Conservation (phyloP, 129 eudicot genomes). For the Escallonia herrerae region DNA sequence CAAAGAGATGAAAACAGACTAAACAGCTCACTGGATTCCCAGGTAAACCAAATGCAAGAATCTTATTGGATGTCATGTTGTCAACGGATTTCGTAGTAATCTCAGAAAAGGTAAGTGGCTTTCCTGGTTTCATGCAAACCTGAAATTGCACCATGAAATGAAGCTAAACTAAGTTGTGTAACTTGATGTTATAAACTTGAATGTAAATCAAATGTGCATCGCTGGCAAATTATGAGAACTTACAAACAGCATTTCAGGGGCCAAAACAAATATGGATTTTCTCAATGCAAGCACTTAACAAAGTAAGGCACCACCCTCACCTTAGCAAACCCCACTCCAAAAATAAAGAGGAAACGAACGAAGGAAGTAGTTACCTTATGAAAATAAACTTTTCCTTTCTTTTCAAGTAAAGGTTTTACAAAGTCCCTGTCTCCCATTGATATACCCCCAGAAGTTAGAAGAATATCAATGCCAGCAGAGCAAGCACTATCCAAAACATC, state of each 20-base stretch:
- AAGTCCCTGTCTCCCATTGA: constrained; percentile 97
- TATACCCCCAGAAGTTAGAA: constrained; percentile 92
- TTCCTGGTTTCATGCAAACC: constrained; percentile 85
- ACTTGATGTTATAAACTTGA: too few relatives aligned
- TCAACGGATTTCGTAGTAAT: constrained; percentile 38
- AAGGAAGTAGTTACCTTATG: constrained; percentile 39
- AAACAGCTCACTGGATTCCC: constrained; percentile 97
- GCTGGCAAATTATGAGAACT: too few relatives aligned
- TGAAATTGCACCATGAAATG: not conserved
- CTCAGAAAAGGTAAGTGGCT: constrained; percentile 96
- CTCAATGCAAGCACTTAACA: not conserved
- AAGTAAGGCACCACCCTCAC: not conserved
- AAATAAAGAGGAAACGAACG: too few relatives aligned
- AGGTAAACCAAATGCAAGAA: constrained; percentile 92
- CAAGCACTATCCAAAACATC: constrained; percentile 53
- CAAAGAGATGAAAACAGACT: constrained; percentile 87
- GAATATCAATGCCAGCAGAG: constrained; percentile 63
- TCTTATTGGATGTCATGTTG: constrained; percentile 21
- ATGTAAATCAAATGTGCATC: too few relatives aligned
- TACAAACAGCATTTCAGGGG: too few relatives aligned
- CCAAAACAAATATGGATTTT: too few relatives aligned
- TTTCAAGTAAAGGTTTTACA: constrained; percentile 75
- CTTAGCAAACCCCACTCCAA: too few relatives aligned
- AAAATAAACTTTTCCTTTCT: constrained; percentile 67
- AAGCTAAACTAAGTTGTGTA: too few relatives aligned